phyloP scores from a whole-genome alignment of 2,329 filamentous ascomycete genomes.

The Pseudopyricularia javanii region DNA sequence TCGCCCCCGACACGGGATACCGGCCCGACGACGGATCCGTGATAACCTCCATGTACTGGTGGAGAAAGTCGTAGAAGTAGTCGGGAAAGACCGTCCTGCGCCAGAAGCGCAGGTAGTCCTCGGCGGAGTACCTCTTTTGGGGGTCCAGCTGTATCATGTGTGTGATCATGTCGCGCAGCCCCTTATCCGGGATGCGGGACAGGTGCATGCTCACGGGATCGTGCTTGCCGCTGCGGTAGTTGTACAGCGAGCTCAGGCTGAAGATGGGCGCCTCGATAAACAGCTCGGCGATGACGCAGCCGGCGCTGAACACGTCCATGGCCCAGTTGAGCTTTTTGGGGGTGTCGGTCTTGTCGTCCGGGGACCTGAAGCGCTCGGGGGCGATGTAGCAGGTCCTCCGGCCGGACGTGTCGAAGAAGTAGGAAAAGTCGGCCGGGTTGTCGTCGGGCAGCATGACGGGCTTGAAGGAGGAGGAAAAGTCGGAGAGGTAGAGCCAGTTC shows the following conservation, averaged over 20 bases:
- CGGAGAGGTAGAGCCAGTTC: constrained; percentile 98
- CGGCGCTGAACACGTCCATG: constrained; percentile 97
- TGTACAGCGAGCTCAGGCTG: constrained; percentile 89
- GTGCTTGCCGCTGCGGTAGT: constrained; percentile 86
- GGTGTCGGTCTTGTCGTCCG: constrained; percentile 52
- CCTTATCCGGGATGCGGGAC: constrained; percentile 74
- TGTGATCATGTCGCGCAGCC: constrained; percentile 76
- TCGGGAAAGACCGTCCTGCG: constrained; percentile 84
- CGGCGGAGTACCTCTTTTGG: constrained; percentile 80
- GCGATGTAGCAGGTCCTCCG: constrained; percentile 89
- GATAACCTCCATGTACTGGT: constrained; percentile 94
- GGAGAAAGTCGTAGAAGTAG: constrained; percentile 95
- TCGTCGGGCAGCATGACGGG: constrained; percentile 88
- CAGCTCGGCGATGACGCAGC: constrained; percentile 92
- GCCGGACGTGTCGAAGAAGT: constrained; percentile 91
- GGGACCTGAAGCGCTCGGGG: constrained; percentile 76
- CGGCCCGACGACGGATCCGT: constrained; percentile 80
- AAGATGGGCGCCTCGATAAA: constrained; percentile 96
- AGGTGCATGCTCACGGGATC: constrained; percentile 73
- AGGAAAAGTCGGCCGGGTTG: constrained; percentile 93
- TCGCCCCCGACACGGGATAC: constrained; percentile 53
- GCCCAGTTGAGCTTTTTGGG: constrained; percentile 63
- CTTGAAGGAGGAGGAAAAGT: constrained; percentile 94
- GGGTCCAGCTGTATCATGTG: constrained; percentile 97
- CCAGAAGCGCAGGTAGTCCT: constrained; percentile 89